Evolutionary conservation across 2,329 filamentous ascomycete species (phyloP).

Genomic region (Cercospora sp.): DNA sequence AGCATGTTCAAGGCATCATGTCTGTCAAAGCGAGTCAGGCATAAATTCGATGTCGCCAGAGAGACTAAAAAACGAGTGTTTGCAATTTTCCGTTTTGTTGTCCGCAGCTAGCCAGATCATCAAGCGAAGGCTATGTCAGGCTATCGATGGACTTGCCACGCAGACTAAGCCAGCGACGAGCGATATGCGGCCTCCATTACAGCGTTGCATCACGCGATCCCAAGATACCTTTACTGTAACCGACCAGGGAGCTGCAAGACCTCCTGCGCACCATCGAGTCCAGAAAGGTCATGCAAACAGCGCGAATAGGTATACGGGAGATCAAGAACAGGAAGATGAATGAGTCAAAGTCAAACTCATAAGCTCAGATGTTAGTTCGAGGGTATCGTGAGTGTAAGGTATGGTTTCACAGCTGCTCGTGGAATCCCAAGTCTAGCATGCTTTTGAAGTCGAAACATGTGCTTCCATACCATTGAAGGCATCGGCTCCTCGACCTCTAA

Average conservation of each 20-base stretch:
- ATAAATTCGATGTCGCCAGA: neutral
- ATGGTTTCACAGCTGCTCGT: no score
- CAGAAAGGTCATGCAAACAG: neutral
- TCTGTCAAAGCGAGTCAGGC: neutral
- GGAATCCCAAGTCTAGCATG: no score
- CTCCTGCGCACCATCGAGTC: neutral
- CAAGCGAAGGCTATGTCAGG: no score
- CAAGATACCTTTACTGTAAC: neutral
- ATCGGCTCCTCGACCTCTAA: slow-evolving; percentile 17
- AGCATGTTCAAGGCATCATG: neutral
- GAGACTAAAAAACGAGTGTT: neutral
- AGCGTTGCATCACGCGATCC: neutral
- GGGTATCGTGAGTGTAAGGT: slow-evolving; percentile 15
- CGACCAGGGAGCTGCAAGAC: neutral
- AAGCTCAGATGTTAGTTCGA: neutral
- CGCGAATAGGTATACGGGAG: neutral
- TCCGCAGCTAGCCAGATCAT: no score
- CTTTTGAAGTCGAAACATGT: slow-evolving; percentile 12
- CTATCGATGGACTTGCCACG: neutral
- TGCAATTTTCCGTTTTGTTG: neutral
- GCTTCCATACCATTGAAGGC: slow-evolving; percentile 1
- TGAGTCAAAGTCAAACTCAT: no score
- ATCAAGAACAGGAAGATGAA: neutral
- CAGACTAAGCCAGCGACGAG: no score
- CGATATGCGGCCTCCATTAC: no score